Evolutionary conservation across 2,329 filamentous ascomycete species (phyloP), one percentile per base, ranked within the genome.

Genomic region (Aspergillus sp.): DNA sequence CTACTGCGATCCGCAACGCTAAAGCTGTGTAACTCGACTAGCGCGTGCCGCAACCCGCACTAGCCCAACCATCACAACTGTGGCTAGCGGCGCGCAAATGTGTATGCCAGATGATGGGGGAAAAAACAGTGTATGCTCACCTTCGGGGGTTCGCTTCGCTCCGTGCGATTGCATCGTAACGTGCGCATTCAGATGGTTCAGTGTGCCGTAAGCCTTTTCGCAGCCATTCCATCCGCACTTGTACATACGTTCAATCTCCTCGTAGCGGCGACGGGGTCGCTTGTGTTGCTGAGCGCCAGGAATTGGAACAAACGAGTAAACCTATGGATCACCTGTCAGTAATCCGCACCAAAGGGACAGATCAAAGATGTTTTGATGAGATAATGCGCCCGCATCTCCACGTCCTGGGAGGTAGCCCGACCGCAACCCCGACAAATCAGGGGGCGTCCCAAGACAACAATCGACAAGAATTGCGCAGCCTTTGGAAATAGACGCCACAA

Each of bases 201-300:
- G 81, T 52, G 95, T 99, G 63, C 95, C 95, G 70, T 99, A 99
- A 3, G 95, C 95, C 81, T 99, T 99, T 79, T 99, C 95, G 74
- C 95, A 99, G 8, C 93, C 93, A 68, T 97, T 94, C 92, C 93
- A 98, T 28, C 94, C 95, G 74, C 95, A 99, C 80, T 98, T 98
- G 84, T 99, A 98, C 95, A 99, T 98, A 74, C 95, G 89, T 82
- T 99, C 95, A 71, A 99, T 99, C 77, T 99, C 95, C 79, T 99
- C 95, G 72, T 97, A 99, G 57, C 95, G 88, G 71, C 95, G 85
- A 66, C 95, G 87, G 13, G 95, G 95, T 61, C 95, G 88, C 83
- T 99, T 99, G 78, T 98, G 94, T 76, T 99, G 95, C 76, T 97
- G 93, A 13, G 94, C 92, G 66, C 95, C 95, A 2, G 95, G 95